Conservation (phyloP, 306 rosid genomes). For the Acacia crassicarpa region DNA sequence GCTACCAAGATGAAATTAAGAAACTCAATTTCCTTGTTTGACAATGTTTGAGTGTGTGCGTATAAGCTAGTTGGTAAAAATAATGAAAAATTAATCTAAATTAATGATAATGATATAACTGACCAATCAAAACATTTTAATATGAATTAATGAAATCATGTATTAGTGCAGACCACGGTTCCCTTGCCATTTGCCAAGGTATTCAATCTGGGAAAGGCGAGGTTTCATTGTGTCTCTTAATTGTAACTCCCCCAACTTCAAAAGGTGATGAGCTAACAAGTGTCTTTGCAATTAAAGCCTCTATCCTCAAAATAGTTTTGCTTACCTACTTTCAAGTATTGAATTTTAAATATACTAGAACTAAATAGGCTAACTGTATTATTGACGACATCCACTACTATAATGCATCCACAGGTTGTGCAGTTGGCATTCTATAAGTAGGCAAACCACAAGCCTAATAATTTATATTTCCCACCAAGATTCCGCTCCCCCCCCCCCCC, state of each 20-base stretch:
- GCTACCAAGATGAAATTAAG: slow-evolving; percentile 52
- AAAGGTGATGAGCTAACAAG: slow-evolving; percentile 7
- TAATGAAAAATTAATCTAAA: slow-evolving; percentile 24
- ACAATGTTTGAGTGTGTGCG: not conserved
- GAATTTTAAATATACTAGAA: not conserved
- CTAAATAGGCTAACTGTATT: not conserved
- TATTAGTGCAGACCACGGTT: slow-evolving; percentile 7
- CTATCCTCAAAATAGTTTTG: not conserved
- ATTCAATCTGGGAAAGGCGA: slow-evolving; percentile 12
- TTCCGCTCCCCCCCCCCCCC: not conserved
- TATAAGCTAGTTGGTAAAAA: slow-evolving; percentile 29
- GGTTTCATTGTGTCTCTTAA: not conserved
- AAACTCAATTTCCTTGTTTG: not conserved
- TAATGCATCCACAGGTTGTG: not conserved
- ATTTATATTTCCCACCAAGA: not conserved
- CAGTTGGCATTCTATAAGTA: not conserved
- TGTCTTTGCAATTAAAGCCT: not conserved
- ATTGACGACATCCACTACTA: not conserved
- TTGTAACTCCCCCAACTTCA: slow-evolving; percentile 3
- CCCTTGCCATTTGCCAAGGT: not conserved
- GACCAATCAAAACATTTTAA: slow-evolving; percentile 33
- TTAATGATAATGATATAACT: slow-evolving; percentile 11
- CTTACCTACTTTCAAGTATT: not conserved
- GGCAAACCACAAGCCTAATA: not conserved
- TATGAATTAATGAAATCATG: not conserved